Evolutionary conservation across 2,329 filamentous ascomycete species (phyloP), one percentile per base, ranked within the genome.

Genomic region (Fusarium subglutinans): DNA sequence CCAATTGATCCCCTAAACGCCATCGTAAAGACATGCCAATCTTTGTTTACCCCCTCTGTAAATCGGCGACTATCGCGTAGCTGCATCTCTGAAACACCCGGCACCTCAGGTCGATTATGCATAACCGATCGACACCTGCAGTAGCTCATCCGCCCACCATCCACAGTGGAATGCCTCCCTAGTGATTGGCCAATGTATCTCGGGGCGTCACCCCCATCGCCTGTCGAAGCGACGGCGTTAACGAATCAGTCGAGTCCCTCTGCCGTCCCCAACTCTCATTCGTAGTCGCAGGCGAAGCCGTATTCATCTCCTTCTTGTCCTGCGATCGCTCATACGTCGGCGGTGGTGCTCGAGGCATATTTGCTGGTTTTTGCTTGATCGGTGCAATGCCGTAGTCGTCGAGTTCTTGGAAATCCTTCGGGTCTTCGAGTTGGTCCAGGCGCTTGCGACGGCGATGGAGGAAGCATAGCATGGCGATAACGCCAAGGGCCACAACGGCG

Each of bases 321-420:
- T 69, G 67, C 13, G 66, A 50, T 26, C 55, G 63, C 13, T 59
- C 68, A 62, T 65, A 68, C 8, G 62, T 58, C n/a, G 58, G 74
- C 43, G 74, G 70, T 53, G 77, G 75, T 20, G 67, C 66, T 24
- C 61, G 66, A 2, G 77, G 77, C 61, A 77, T 54, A 18, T 59
- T 37, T 15, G 65, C 58, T 22, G 50, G 44, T 43, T 61, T 64
- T 38, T 66, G 45, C 12, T 63, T 53, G 3, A 28, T 15, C 8
- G 72, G 44, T 3, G 44, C 66, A 26, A 78, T 61, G 30, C 78
- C 78, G 28, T 79, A 79, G 51, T 79, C 78, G 43, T 79, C 78
- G 51, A 79, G 59, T 63, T 79, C 78, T 59, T 79, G 75, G 26
- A 68, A 17, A 28, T 66, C 68, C 44, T 79, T 79, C 26, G 72